Evolutionary conservation across 495 filamentous ascomycete genomes (phyloP).

Genomic region (Penicillium nucicola): DNA sequence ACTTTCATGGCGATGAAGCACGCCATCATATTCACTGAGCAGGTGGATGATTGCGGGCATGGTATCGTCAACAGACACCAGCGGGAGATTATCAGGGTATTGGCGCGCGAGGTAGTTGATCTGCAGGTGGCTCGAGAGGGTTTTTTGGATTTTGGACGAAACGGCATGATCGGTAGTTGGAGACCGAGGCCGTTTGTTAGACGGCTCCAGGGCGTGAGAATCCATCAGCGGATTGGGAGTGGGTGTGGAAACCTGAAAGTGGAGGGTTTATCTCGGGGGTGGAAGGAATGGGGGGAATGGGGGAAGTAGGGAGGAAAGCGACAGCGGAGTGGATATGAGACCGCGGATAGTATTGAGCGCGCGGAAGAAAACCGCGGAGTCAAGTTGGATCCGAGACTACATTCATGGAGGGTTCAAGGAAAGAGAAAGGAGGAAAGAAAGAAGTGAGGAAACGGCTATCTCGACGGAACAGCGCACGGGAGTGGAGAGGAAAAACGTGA

Average conservation of each 20-base stretch:
- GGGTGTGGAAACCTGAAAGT: not conserved
- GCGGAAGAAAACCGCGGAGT: conserved; percentile 7
- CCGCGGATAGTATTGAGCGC: conserved; percentile 9
- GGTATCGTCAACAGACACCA: conserved; percentile 56
- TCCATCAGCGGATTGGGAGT: conserved; percentile 32
- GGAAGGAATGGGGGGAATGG: not conserved
- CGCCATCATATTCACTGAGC: conserved; percentile 76
- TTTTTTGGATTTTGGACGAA: conserved; percentile 53
- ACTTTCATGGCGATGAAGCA: conserved; percentile 80
- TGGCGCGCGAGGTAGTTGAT: conserved; percentile 82
- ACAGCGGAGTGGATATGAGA: conserved; percentile 1
- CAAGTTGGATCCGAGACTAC: not conserved
- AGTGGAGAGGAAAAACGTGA: conserved; percentile 13
- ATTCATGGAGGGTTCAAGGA: conserved; percentile 7
- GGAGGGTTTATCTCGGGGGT: not conserved
- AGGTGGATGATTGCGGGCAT: conserved; percentile 62
- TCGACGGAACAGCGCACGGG: conserved; percentile 10
- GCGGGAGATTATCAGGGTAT: conserved; percentile 57
- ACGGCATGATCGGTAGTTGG: conserved; percentile 47
- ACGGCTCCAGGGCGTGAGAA: conserved; percentile 35
- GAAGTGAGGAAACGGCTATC: not conserved
- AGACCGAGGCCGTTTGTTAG: conserved; percentile 60
- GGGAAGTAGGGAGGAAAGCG: not conserved
- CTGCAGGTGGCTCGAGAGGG: conserved; percentile 57
- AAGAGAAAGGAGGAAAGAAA: conserved; percentile 12